Percentiles rank a stretch among this genome's conserved stretches.
Conservation (phyloP, 2,329 filamentous ascomycete genomes). For the Ceratocystis eucalypticola region DNA sequence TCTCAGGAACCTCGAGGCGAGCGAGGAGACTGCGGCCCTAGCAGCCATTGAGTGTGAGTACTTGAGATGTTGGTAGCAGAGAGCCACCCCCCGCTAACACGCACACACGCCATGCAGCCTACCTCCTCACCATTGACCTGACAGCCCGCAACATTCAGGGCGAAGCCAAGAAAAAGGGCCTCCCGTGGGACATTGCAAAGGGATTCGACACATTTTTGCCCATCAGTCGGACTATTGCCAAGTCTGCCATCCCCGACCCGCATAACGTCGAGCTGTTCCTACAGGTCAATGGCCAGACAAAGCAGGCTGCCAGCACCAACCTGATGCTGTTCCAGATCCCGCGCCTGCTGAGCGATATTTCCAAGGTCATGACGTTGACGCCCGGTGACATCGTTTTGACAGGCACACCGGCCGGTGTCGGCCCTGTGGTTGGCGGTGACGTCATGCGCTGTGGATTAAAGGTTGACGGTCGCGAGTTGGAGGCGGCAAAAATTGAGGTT, state of each 20-base stretch:
- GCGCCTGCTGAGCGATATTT: constrained; percentile 77
- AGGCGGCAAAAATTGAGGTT: constrained; percentile 75
- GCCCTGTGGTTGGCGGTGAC: constrained; percentile 71
- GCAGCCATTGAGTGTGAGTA: constrained; percentile 64
- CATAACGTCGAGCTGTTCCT: constrained; percentile 81
- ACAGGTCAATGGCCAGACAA: constrained; percentile 63
- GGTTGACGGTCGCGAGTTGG: constrained; percentile 66
- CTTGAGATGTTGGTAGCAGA: background rate
- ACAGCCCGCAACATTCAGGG: constrained; percentile 91
- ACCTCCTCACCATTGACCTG: constrained; percentile 91
- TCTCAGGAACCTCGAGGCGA: constrained; percentile 58
- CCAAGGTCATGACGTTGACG: constrained; percentile 85
- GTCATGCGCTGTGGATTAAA: constrained; percentile 72
- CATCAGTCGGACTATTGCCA: constrained; percentile 67
- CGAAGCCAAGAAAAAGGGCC: constrained; percentile 90
- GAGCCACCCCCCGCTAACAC: background rate
- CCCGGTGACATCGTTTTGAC: constrained; percentile 87
- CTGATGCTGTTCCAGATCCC: constrained; percentile 91
- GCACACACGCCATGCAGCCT: constrained; percentile 39
- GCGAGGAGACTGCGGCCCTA: constrained; percentile 62
- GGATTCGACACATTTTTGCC: constrained; percentile 97
- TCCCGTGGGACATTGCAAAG: constrained; percentile 93
- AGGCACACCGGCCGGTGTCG: constrained; percentile 95
- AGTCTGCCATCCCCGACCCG: constrained; percentile 68
- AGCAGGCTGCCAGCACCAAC: constrained; percentile 78